Percentiles rank a stretch among this genome's conserved stretches.
Evolutionary conservation across 306 rosid genomes (phyloP).

Genomic region (Acacia acuminata): DNA sequence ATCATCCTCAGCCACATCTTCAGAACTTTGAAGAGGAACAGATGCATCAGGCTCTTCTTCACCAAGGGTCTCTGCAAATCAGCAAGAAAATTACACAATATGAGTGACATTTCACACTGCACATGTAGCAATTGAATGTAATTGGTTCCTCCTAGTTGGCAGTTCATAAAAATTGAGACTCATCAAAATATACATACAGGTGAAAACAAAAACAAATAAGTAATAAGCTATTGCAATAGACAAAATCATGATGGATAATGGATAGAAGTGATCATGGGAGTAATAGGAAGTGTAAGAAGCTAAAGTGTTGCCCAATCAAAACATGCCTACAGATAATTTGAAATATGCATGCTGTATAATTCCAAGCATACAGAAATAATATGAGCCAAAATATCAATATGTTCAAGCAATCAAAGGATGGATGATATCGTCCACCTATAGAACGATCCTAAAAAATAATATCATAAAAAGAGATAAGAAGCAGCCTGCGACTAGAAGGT

Average conservation of each 20-base stretch:
- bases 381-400: background rate
- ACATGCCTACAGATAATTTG: background rate
- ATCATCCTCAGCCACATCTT: slow-evolving; percentile 78
- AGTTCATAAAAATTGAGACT: slow-evolving; percentile 15
- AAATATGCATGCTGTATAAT: background rate
- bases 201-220: background rate
- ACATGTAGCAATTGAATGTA: background rate
- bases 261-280: background rate
- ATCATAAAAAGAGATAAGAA: background rate
- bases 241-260: background rate
- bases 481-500: background rate
- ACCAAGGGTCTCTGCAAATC: slow-evolving; percentile 57
- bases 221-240: background rate
- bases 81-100: slow-evolving; percentile 34
- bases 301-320: background rate
- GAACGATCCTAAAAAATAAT: slow-evolving; percentile 17
- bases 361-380: background rate
- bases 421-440: background rate
- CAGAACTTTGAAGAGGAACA: slow-evolving; percentile 73
- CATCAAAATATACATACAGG: background rate
- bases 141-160: slow-evolving; percentile 9
- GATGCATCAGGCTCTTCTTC: slow-evolving; percentile 81
- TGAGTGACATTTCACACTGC: slow-evolving; percentile 10
- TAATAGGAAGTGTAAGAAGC: background rate
- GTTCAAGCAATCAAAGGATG: slow-evolving; percentile 9